Evolutionary conservation across 2,329 filamentous ascomycete genomes (phyloP), one percentile per base, ranked within the genome.

Genomic region (Beauveria rudraprayagi): DNA sequence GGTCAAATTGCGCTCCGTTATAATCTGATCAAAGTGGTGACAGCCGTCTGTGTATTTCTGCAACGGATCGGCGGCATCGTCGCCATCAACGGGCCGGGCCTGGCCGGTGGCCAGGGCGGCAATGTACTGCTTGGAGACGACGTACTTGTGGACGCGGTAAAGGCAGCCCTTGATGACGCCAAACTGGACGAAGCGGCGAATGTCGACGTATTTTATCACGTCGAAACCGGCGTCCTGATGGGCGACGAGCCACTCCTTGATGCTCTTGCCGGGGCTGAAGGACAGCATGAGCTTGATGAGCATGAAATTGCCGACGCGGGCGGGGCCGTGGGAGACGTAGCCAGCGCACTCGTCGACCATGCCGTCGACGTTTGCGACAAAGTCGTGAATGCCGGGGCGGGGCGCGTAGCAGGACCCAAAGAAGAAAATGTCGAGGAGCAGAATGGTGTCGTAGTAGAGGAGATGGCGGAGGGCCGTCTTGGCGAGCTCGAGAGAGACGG

Each of bases 121-220:
- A 24, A 88, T 73, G 66, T 85, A 84, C 70, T 84, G 82, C 68
- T 84, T 85, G 4, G 82, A 86, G 1, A 95, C 84, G 30, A 91
- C 89, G 71, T 95, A 95, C 72, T 94, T 95, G 76, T 97, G 91
- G 46, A 97, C 88, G 40, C 94, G 85, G 73, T 97, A 97, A 26
- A 99, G 76, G 66, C 95, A 90, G 17, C 93, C 92, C 75, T 97
- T 97, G 72, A 97, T 96, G 62, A 97, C 83, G 61, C 93, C 94
- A 69, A 97, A 99, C 62, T 96, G 95, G 65, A 97, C 91, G 65
- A 99, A 87, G 30, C 94, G 87, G 14, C 94, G 85, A 60, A 97
- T 85, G 72, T 99, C 94, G 61, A 99, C 86, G 69, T 88, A 87
- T 14, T 82, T 79, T 9, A 97, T 80, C 44, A 89, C 80, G 62